phyloP scores from a whole-genome alignment of 129 eudicot species.

The Oenanthe sinensis region DNA sequence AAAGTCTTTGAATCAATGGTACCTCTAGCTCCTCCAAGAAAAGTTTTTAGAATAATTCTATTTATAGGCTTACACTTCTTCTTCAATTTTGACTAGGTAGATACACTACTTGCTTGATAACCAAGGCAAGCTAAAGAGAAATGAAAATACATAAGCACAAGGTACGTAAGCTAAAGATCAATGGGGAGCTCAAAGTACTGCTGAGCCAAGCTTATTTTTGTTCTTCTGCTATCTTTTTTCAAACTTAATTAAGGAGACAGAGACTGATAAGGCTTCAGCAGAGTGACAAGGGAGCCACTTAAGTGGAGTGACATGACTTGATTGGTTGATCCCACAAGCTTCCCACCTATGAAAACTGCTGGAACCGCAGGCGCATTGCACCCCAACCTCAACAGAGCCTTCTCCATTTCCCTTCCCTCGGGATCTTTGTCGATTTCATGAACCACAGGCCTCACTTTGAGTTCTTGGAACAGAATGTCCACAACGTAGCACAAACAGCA shows the following conservation, averaged over 20 bases:
- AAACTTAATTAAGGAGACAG: constrained; percentile 15
- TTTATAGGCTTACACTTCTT: constrained; percentile 17
- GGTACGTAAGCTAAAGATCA: constrained; percentile 14
- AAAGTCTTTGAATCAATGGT: constrained; percentile 6
- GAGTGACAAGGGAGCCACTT: constrained; percentile 53
- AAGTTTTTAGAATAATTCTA: constrained; percentile 32
- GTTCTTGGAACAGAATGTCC: constrained; percentile 52
- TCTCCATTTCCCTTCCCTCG: constrained; percentile 58
- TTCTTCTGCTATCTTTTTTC: constrained; percentile 4
- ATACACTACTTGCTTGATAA: constrained; percentile 17
- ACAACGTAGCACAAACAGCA: constrained; percentile 75
- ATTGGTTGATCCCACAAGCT: constrained; percentile 70
- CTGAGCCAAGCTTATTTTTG: constrained; percentile 39
- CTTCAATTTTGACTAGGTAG: constrained; percentile 12
- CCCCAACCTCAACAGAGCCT: constrained; percentile 49
- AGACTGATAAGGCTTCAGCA: constrained; percentile 52
- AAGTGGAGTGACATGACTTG: constrained; percentile 95
- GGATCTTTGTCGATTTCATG: constrained; percentile 59
- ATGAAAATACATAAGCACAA: constrained; percentile 7
- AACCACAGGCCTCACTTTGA: constrained; percentile 37
- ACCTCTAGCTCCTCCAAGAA: not conserved
- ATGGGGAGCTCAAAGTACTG: constrained; percentile 18
- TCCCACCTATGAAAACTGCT: constrained; percentile 61
- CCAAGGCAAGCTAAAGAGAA: constrained; percentile 11
- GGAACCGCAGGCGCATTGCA: constrained; percentile 52